Evolutionary conservation across 1,139 yeast species (phyloP).

Genomic region (Candida glucosophila): DNA sequence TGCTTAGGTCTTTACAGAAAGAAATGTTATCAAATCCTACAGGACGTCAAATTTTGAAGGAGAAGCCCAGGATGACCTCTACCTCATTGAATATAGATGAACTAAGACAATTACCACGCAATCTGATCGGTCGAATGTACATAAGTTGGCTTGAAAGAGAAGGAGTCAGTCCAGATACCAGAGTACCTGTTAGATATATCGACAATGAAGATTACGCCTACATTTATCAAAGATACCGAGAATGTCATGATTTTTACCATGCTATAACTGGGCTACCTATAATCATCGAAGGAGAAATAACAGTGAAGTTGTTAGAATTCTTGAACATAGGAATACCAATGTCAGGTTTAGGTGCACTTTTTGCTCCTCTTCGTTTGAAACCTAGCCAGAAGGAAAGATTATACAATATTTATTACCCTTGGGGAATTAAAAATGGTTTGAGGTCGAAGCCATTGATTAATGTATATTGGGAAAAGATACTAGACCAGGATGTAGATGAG

Average conservation of each 20-base stretch:
- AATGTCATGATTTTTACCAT: slow-evolving; percentile 95
- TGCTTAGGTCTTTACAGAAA: slow-evolving; percentile 52
- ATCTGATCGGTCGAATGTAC: slow-evolving; percentile 72
- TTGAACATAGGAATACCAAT: slow-evolving; percentile 91
- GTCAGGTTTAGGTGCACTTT: slow-evolving; percentile 86
- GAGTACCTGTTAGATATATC: slow-evolving; percentile 79
- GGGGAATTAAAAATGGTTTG: slow-evolving; percentile 77
- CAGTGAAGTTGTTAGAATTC: slow-evolving; percentile 86
- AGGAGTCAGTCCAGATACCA: slow-evolving; percentile 88
- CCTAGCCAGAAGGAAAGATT: slow-evolving; percentile 45
- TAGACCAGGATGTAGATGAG: slow-evolving; percentile 66
- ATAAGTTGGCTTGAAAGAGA: slow-evolving; percentile 78
- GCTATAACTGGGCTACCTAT: slow-evolving; percentile 87
- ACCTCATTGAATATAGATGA: slow-evolving; percentile 56
- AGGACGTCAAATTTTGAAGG: slow-evolving; percentile 72
- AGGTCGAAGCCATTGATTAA: slow-evolving; percentile 71
- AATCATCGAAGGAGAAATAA: slow-evolving; percentile 90
- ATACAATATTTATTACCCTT: slow-evolving; percentile 68
- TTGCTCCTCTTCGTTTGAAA: slow-evolving; percentile 71
- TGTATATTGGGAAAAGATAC: slow-evolving; percentile 86
- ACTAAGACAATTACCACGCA: slow-evolving; percentile 53
- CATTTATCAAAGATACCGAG: slow-evolving; percentile 86
- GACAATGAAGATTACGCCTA: slow-evolving; percentile 89
- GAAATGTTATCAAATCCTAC: slow-evolving; percentile 68
- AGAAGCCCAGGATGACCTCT: slow-evolving; percentile 77